Evolutionary conservation across 257 asterid genomes (phyloP).

Genomic region (Nicotiana otophora): DNA sequence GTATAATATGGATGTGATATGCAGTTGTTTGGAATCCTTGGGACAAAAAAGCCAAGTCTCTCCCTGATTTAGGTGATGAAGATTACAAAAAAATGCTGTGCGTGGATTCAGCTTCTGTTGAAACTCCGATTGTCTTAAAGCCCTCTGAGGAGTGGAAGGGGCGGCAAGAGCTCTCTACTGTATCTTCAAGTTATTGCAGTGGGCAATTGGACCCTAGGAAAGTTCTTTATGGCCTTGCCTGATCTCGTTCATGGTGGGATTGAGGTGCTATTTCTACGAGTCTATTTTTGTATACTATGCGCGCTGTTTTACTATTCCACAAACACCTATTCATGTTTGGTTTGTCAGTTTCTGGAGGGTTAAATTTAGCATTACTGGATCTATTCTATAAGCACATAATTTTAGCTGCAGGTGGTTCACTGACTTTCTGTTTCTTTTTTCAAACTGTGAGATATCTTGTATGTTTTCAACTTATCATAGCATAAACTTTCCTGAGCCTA

Average conservation of each 20-base stretch:
- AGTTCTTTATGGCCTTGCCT: slow-evolving; percentile 59
- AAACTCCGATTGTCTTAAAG: slow-evolving; percentile 50
- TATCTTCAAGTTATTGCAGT: slow-evolving; percentile 84
- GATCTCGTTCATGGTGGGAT: slow-evolving; percentile 24
- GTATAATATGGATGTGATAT: slow-evolving; percentile 14
- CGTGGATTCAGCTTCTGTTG: slow-evolving; percentile 68
- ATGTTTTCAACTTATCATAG: slow-evolving; percentile 2
- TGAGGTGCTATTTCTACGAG: slow-evolving; percentile 29
- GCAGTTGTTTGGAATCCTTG: slow-evolving; percentile 91
- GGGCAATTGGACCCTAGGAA: slow-evolving; percentile 76
- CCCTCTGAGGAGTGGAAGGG: slow-evolving; percentile 78
- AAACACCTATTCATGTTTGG: slow-evolving; percentile 18
- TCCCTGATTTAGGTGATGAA: slow-evolving; percentile 63
- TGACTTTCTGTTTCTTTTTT: slow-evolving; percentile 23
- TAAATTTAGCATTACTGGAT: neutral
- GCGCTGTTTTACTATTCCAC: slow-evolving; percentile 10
- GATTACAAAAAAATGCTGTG: slow-evolving; percentile 64
- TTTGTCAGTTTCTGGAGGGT: neutral
- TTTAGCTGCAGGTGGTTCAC: slow-evolving; percentile 24
- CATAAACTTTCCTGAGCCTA: neutral
- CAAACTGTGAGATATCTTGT: slow-evolving; percentile 16
- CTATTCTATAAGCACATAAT: slow-evolving; percentile 12
- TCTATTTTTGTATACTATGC: slow-evolving; percentile 27
- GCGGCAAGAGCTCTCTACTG: slow-evolving; percentile 71
- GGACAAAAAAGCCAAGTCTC: slow-evolving; percentile 81